A percentile compares a stretch with the other conserved stretches of the same genome.
phyloP scores from a whole-genome alignment of 345 rosid species.

The Clarkia xantiana region DNA sequence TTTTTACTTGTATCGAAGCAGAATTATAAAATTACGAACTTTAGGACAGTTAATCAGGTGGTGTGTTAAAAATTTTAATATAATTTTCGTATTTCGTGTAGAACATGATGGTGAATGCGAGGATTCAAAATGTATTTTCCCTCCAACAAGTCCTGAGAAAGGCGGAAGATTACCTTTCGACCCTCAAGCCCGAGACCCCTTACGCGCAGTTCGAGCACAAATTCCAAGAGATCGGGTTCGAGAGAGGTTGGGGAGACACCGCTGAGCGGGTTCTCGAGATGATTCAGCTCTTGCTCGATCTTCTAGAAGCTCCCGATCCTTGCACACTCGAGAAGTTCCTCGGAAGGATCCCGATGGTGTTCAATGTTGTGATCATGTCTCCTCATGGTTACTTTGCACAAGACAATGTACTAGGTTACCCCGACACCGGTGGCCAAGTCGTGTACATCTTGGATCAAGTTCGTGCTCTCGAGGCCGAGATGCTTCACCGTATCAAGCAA shows the following conservation, averaged over 20 bases:
- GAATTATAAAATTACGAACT: too few relatives aligned
- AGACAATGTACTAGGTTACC: slow-evolving; percentile 90
- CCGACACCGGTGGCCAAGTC: slow-evolving; percentile 99
- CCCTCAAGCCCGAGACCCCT: slow-evolving; percentile 38
- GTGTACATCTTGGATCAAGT: slow-evolving; percentile 98
- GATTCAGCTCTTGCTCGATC: slow-evolving; percentile 86
- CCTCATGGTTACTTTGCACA: slow-evolving; percentile 98
- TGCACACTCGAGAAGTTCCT: slow-evolving; percentile 88
- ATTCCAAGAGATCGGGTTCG: slow-evolving; percentile 89
- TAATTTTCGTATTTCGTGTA: slow-evolving; percentile 15
- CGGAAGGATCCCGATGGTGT: slow-evolving; percentile 89
- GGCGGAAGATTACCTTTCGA: slow-evolving; percentile 70
- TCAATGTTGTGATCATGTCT: slow-evolving; percentile 83
- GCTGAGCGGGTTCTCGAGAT: slow-evolving; percentile 74
- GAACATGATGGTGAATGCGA: slow-evolving; percentile 77
- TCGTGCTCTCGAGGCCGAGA: slow-evolving; percentile 82
- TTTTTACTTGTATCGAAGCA: neutral
- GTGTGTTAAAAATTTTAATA: too few relatives aligned
- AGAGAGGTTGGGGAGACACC: slow-evolving; percentile 92
- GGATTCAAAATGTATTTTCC: slow-evolving; percentile 49
- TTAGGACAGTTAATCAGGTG: too few relatives aligned
- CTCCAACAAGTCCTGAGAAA: slow-evolving; percentile 67
- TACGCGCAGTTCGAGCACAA: slow-evolving; percentile 51
- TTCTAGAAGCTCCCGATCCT: slow-evolving; percentile 95
- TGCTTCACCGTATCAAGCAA: slow-evolving; percentile 81